Evolutionary conservation across 768 basidiomycete species (phyloP).

Genomic region (Rhodotorula sphaerocarpa): DNA sequence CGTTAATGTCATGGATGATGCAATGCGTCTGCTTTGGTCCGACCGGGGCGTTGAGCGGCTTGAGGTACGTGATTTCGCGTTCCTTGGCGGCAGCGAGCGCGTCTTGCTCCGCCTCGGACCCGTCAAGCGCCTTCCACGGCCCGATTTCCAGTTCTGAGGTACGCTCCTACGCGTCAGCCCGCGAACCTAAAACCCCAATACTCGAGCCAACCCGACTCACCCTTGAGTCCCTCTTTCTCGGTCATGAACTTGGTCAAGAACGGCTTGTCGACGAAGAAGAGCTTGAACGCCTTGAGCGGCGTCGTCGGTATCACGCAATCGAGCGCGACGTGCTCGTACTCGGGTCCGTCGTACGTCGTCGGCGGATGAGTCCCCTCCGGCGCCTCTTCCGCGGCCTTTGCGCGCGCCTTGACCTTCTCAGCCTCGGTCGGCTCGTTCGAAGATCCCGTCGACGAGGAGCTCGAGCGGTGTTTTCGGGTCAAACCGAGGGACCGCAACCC

Average conservation of each 20-base stretch:
- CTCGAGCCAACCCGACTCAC: neutral
- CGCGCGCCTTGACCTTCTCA: constrained; percentile 27
- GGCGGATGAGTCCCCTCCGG: constrained; percentile 7
- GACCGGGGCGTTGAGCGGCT: constrained; percentile 71
- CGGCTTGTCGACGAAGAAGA: constrained; percentile 77
- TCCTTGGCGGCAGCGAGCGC: constrained; percentile 60
- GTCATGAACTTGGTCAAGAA: constrained; percentile 89
- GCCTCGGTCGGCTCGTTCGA: constrained; percentile 23
- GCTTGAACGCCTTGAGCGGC: constrained; percentile 82
- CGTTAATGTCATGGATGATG: constrained; percentile 75
- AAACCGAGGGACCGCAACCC: neutral
- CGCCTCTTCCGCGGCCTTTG: neutral
- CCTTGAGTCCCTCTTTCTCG: constrained; percentile 62
- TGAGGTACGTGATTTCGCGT: constrained; percentile 93
- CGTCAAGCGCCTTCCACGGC: constrained; percentile 56
- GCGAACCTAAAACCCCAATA: too few relatives aligned
- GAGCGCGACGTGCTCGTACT: constrained; percentile 24
- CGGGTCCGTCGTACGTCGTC: constrained; percentile 25
- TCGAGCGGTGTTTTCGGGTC: neutral
- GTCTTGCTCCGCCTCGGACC: constrained; percentile 49
- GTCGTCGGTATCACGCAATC: constrained; percentile 56
- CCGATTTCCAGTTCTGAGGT: constrained; percentile 78
- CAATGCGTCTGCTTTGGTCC: constrained; percentile 82
- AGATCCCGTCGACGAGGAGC: neutral
- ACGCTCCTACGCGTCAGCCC: neutral